Percentiles rank a stretch among this genome's conserved stretches.
Conservation (phyloP, 257 asterid species). For the Catharanthus roseus region DNA sequence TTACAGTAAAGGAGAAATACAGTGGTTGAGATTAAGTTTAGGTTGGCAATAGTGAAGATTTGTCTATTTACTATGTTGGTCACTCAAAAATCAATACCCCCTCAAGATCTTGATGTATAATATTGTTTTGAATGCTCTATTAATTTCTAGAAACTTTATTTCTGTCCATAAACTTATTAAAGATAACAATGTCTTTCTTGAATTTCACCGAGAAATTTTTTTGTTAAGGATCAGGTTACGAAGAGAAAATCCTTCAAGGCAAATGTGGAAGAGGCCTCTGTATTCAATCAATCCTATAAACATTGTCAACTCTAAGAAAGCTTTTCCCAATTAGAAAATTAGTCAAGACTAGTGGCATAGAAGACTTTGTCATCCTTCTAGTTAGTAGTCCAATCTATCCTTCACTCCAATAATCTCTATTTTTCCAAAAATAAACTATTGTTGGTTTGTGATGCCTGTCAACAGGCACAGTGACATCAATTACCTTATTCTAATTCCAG, state of each 20-base stretch:
- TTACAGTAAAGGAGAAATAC: neutral
- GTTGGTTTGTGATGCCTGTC: neutral
- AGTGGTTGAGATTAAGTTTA: neutral
- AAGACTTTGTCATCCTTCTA: neutral
- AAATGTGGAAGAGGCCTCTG: neutral
- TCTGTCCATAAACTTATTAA: too few relatives aligned
- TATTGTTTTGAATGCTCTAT: neutral
- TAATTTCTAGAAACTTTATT: too few relatives aligned
- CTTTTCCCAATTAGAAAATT: neutral
- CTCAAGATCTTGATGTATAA: neutral
- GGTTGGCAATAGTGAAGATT: neutral
- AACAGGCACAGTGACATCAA: neutral
- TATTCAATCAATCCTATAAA: neutral
- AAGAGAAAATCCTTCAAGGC: too few relatives aligned
- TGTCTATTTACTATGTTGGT: neutral
- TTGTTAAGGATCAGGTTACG: too few relatives aligned
- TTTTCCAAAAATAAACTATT: neutral
- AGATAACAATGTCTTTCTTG: too few relatives aligned
- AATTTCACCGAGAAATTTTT: too few relatives aligned
- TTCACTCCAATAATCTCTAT: neutral
- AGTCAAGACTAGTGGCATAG: neutral
- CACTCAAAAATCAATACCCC: neutral
- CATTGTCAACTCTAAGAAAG: neutral
- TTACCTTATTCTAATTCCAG: neutral
- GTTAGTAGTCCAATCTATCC: too few relatives aligned